Evolutionary conservation across 306 rosid genomes (phyloP), one percentile per base, ranked within the genome.

Genomic region (Prunus armeniaca): DNA sequence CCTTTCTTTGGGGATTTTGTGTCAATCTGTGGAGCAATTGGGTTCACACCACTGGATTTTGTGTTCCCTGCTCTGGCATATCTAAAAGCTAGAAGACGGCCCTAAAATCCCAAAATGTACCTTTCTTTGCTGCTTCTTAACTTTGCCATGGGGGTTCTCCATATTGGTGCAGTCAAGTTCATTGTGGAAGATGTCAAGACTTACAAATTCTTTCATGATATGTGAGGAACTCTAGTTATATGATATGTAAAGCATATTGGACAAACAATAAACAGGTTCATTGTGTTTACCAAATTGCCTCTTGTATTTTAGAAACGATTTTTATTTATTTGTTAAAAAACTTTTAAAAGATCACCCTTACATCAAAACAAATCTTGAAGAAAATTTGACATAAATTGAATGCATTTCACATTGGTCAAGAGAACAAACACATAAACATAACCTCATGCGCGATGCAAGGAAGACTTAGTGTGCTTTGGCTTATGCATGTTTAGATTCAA

Each of bases 1-100:
- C 96, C 91, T 24, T 88, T 89, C 71, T 88, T 92, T 61, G 91
- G 91, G 60, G 91, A 89, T 30, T 92, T 88, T 81, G 88, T 92
- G 78, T 79, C 97, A 65, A 88, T 87, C 5, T 89, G 97, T 15
- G 93, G 95, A 61, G 95, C 95, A 66, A 81, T 86, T 14, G 97
- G 95, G 67, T 91, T 91, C 72, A 88, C 95, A 28, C 91, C 90
- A 18, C 85, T 92, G 47, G 95, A 92, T 62, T 88, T 89, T 79
- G 88, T 90, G 71, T 87, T 90, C 86, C 93, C 90, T 65, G 89
- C 93, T 61, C 75, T 90, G 63, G 93, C 97, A 75, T 90, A 88
- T 78, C 81, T 90, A 19, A 92, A 87, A 85, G 91, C 73, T 27
- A 83, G 88, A 72, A 85, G 77, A 56, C 63, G 25, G 54, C 73